Conservation (phyloP, 2,329 filamentous ascomycete genomes). For the Bimuria novae-zelandiae region DNA sequence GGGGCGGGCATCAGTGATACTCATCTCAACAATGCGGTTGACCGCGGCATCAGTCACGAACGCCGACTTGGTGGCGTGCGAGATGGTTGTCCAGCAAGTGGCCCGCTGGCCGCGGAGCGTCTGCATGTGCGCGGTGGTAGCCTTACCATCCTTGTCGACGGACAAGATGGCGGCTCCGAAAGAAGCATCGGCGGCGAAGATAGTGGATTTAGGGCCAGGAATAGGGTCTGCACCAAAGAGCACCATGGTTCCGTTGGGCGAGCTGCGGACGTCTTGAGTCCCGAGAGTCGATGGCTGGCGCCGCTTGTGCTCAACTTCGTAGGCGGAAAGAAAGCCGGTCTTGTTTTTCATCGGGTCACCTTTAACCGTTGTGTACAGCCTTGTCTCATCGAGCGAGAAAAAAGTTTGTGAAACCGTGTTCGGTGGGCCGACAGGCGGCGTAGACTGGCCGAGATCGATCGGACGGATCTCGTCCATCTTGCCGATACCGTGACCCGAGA, state of each 20-base stretch:
- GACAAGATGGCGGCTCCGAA: constrained; percentile 61
- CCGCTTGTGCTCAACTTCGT: constrained; percentile 45
- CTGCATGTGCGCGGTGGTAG: constrained; percentile 43
- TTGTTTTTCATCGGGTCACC: constrained; percentile 61
- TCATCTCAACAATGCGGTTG: constrained; percentile 63
- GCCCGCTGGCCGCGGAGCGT: constrained; percentile 57
- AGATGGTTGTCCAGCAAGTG: constrained; percentile 64
- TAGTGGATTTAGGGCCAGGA: constrained; percentile 44
- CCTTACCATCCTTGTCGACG: constrained; percentile 28
- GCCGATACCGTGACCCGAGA: constrained; percentile 32
- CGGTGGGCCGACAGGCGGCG: constrained; percentile 61
- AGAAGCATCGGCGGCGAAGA: constrained; percentile 63
- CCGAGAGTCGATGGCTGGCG: constrained; percentile 15
- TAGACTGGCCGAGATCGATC: constrained; percentile 60
- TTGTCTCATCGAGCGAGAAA: constrained; percentile 60
- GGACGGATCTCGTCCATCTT: constrained; percentile 40
- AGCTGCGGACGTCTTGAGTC: constrained; percentile 39
- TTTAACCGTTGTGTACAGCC: constrained; percentile 63
- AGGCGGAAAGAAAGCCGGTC: constrained; percentile 61
- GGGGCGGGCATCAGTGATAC: constrained; percentile 49
- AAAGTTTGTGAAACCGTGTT: constrained; percentile 66
- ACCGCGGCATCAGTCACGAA: constrained; percentile 63
- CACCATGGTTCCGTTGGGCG: constrained; percentile 60
- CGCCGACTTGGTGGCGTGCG: constrained; percentile 53
- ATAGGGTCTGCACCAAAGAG: constrained; percentile 60